Conservation (phyloP, 208 protist species). For the Paratrypanosoma confusum region DNA sequence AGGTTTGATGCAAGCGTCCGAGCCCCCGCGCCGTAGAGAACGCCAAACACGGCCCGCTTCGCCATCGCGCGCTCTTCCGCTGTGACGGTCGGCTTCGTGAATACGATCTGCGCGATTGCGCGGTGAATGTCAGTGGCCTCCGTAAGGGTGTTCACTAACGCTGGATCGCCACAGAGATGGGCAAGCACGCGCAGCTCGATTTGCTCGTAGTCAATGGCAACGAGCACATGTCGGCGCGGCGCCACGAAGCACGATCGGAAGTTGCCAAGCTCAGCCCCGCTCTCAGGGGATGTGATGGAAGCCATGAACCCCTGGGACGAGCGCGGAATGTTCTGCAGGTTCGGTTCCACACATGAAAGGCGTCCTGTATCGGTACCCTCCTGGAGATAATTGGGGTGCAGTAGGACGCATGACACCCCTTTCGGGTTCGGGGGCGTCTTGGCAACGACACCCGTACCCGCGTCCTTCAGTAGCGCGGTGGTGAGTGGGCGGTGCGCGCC, state of each 20-base stretch:
- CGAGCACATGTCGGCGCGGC: conserved; percentile 31
- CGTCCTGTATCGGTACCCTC: conserved; percentile 84
- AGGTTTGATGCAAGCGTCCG: conserved; percentile 62
- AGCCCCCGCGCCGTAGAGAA: conserved; percentile 74
- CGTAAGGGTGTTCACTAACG: conserved; percentile 53
- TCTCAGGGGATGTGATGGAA: background rate
- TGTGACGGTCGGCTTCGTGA: conserved; percentile 52
- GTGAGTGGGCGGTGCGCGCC: too few relatives aligned
- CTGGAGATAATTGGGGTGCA: conserved; percentile 79
- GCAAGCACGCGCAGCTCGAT: conserved; percentile 87
- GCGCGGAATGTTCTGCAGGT: conserved; percentile 82
- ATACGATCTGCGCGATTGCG: conserved; percentile 59
- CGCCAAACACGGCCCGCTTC: conserved; percentile 82
- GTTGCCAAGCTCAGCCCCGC: conserved; percentile 22
- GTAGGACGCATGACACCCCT: conserved; percentile 18
- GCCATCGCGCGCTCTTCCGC: conserved; percentile 56
- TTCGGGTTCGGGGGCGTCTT: background rate
- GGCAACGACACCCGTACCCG: background rate
- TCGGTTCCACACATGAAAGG: conserved; percentile 81
- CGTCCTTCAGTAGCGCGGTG: too few relatives aligned
- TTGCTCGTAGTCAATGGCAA: conserved; percentile 86
- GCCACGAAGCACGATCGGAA: conserved; percentile 77
- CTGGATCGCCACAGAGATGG: conserved; percentile 62
- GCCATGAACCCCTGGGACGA: conserved; percentile 1
- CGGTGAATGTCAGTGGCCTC: conserved; percentile 64